Evolutionary conservation across 371 early-diverging fungal genomes (phyloP).

Genomic region (Basidiobolus meristosporus): DNA sequence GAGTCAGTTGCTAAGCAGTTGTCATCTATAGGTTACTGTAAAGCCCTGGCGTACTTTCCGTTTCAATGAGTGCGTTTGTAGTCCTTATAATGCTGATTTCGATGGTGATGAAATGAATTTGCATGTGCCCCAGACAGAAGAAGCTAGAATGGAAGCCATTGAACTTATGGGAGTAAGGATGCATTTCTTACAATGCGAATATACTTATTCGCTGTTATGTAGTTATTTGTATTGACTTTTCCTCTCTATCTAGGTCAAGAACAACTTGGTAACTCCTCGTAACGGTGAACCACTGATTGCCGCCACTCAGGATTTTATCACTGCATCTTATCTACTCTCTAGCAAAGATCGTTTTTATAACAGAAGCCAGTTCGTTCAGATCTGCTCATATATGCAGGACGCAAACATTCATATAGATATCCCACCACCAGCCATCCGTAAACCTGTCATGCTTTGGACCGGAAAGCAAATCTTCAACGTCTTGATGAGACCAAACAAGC

Average conservation of each 20-base stretch:
- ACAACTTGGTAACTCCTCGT: constrained; percentile 94
- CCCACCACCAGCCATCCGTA: constrained; percentile 86
- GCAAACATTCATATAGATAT: constrained; percentile 62
- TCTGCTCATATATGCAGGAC: constrained; percentile 72
- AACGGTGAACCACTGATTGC: constrained; percentile 98
- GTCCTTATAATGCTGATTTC: constrained; percentile 99
- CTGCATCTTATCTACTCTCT: constrained; percentile 86
- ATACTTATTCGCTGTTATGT: not conserved
- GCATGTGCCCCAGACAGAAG: constrained; percentile 98
- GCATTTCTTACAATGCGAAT: not conserved
- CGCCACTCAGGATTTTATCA: constrained; percentile 99
- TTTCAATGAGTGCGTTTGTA: constrained; percentile 99
- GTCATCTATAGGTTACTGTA: constrained; percentile 46
- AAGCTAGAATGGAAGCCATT: constrained; percentile 94
- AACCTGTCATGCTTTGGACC: constrained; percentile 47
- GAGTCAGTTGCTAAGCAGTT: not conserved
- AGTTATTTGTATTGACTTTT: not conserved
- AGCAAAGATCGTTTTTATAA: constrained; percentile 88
- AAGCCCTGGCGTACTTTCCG: constrained; percentile 96
- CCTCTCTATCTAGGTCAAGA: constrained; percentile 32
- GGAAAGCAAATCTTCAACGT: constrained; percentile 59
- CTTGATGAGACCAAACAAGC: constrained; percentile 70
- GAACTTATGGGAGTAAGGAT: constrained; percentile 80
- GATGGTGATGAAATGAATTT: constrained; percentile 99
- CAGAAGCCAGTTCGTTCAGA: constrained; percentile 82